Evolutionary conservation across 495 filamentous ascomycete species (phyloP).

Genomic region (Amniculicola lignicola): DNA sequence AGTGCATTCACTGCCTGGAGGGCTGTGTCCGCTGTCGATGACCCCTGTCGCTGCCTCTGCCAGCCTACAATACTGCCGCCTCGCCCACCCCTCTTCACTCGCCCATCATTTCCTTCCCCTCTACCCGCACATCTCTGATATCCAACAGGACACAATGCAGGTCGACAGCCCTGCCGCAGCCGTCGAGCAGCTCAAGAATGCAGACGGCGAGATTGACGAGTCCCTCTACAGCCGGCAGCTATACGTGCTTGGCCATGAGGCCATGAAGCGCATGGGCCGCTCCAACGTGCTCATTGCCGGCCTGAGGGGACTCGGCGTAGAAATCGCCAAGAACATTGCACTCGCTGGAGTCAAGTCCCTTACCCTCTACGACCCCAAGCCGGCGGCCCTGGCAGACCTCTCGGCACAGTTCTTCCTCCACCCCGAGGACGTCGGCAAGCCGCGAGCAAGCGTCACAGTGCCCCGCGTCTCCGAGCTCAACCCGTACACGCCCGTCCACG

Average conservation of each 20-base stretch:
- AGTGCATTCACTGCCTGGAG: background rate
- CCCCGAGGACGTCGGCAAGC: conserved; percentile 84
- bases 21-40: conserved; percentile 21
- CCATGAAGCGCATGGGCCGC: conserved; percentile 98
- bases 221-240: conserved; percentile 96
- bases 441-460: conserved; percentile 78
- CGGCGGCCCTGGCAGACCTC: conserved; percentile 76
- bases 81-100: no score
- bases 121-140: background rate
- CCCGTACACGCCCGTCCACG: conserved; percentile 84
- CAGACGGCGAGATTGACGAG: conserved; percentile 79
- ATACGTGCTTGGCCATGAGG: conserved; percentile 96
- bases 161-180: conserved; percentile 62
- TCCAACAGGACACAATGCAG: conserved; percentile 69
- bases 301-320: conserved; percentile 88
- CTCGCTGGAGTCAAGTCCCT: conserved; percentile 91
- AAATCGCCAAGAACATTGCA: conserved; percentile 98
- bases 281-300: conserved; percentile 93
- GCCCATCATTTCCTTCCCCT: background rate
- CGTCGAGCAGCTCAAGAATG: conserved; percentile 58
- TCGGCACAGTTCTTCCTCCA: conserved; percentile 96
- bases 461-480: conserved; percentile 93
- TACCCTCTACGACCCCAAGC: conserved; percentile 81
- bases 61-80: no score
- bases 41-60: background rate